phyloP scores from a whole-genome alignment of 2,329 filamentous ascomycete species.

The Apiospora kogelbergensis region DNA sequence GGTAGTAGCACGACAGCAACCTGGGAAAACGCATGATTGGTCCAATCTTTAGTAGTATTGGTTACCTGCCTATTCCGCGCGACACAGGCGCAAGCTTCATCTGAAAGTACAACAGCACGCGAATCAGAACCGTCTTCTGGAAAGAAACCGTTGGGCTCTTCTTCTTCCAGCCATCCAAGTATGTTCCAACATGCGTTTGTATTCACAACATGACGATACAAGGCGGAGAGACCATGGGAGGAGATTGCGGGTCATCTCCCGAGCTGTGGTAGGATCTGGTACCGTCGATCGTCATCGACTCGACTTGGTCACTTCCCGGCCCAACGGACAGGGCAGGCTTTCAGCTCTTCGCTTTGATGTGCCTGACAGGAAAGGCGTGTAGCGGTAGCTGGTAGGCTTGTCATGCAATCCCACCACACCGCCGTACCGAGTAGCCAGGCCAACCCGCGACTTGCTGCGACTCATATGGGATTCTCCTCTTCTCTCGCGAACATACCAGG shows the following conservation, averaged over 20 bases:
- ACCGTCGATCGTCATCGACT: constrained; percentile 4
- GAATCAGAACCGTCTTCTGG: background rate
- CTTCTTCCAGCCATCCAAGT: background rate
- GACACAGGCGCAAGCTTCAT: background rate
- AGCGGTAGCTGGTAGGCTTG: background rate
- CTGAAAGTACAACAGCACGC: background rate
- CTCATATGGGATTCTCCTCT: background rate
- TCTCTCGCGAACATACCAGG: background rate
- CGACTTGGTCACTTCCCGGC: too few species aligned
- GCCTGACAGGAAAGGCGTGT: background rate
- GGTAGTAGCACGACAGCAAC: too few species aligned
- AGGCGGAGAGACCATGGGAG: background rate
- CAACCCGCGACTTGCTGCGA: background rate
- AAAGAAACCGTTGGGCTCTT: background rate
- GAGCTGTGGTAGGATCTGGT: background rate
- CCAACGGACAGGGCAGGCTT: background rate
- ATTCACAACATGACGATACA: background rate
- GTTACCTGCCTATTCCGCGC: background rate
- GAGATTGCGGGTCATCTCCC: constrained; percentile 5
- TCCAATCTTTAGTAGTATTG: background rate
- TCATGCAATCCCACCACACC: background rate
- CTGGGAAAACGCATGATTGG: background rate
- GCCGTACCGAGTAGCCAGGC: background rate
- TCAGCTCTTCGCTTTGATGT: background rate
- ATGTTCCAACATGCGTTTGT: background rate